A percentile compares a stretch with the other conserved stretches of the same genome.
phyloP scores from a whole-genome alignment of 148 eudicot species.

The Chenopodium formosanum region DNA sequence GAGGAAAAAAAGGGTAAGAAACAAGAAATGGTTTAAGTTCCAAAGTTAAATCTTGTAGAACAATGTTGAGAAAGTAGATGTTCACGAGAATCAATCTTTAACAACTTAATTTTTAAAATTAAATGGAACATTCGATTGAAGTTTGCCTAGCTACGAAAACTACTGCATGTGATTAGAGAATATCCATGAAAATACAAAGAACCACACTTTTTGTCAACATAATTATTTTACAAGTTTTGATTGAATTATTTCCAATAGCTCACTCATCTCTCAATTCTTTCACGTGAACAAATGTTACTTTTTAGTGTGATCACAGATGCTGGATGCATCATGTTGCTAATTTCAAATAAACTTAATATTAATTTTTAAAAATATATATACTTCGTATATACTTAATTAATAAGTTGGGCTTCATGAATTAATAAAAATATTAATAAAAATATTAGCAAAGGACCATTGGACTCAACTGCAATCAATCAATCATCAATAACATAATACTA shows the following conservation, averaged over 20 bases:
- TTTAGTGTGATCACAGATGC: neutral
- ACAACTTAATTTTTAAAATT: neutral
- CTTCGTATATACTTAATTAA: no score
- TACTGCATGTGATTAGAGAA: slow-evolving; percentile 1
- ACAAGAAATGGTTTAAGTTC: neutral
- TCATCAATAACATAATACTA: no score
- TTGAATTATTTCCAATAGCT: neutral
- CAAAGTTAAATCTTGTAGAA: neutral
- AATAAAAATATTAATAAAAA: no score
- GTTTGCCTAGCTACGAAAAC: neutral
- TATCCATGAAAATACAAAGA: neutral
- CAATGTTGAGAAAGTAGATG: slow-evolving; percentile 2
- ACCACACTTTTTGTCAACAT: neutral
- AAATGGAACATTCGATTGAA: slow-evolving; percentile 7
- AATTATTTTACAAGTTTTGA: neutral
- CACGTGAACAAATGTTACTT: neutral
- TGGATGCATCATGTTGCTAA: neutral
- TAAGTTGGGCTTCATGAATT: no score
- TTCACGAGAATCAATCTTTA: slow-evolving; percentile 23
- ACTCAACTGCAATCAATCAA: no score
- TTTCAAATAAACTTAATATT: neutral
- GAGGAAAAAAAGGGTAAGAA: neutral
- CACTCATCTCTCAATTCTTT: neutral
- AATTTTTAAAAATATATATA: no score
- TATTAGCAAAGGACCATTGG: no score